Evolutionary conservation across 176 grass and related monocot genomes (phyloP), one percentile per base, ranked within the genome.

Genomic region (Puccinellia tenuiflora): DNA sequence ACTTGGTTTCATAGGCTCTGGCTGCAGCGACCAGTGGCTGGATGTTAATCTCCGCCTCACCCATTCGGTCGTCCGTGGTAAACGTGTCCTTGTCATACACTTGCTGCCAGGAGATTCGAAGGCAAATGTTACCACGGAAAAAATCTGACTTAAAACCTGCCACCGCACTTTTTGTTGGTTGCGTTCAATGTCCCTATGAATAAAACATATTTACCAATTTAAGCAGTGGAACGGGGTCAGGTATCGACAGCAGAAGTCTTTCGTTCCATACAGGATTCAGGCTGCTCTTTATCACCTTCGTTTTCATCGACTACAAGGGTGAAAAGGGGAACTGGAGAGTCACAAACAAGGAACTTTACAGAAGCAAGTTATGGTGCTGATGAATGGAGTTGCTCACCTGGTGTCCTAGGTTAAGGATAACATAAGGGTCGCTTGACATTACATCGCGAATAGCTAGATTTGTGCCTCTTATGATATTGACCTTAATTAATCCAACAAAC

Each of bases 251-350:
- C 87, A 98, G 85, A 6, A 95, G 82, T n/a, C 87, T 84, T 88
- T 95, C 92, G 22, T 98, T 98, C 96, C 96, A 95, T 86, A 91
- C 83, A 65, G 90, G 96, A 81, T 95, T 93, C 60, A 98, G 85
- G 63, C 79, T 99, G 74, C 83, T 99, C 87, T 90, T 95, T 85
- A 99, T 87, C 80, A 94, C 92, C 69, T 94, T 94, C 74, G 96
- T 96, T 88, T 88, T 99, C 96, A 92, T 92, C 30, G 96, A 85
- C 96, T 99, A 83, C 77, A 93, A 77, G 25, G 76, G 39, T 67
- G 20, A 84, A 45, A 64, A 86, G 5, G 31, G 40, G n/a, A 24
- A 20, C 31, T 73, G 0, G 17, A 57, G 31, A 25, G 35, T 85
- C 67, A 89, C 47, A 25, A 89, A 60, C 40, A 68, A 59, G 42